Percentiles rank a stretch among this genome's conserved stretches.
Evolutionary conservation across 1,284 basidiomycete genomes (phyloP).

Genomic region (Ceratobasidium sp.): DNA sequence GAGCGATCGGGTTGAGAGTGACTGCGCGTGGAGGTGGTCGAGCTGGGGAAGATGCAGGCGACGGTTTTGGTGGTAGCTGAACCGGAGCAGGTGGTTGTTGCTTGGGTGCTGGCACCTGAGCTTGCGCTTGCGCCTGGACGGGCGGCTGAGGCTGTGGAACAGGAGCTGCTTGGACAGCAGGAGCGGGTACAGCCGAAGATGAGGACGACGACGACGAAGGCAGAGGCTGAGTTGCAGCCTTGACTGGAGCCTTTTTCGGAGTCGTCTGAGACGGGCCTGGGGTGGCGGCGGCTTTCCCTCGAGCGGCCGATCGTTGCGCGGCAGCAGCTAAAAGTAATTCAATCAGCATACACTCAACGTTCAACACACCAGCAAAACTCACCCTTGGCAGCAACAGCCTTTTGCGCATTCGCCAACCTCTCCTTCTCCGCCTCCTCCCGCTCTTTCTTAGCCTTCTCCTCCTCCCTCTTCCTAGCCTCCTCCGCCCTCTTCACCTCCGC

Average conservation of each 20-base stretch:
- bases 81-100: conserved; percentile 19
- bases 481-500: conserved; percentile 59
- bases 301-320: conserved; percentile 11
- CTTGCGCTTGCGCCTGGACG: conserved; percentile 8
- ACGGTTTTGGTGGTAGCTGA: conserved; percentile 26
- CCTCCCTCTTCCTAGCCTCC: conserved; percentile 55
- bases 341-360: conserved; percentile 10
- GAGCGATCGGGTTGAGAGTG: conserved; percentile 26
- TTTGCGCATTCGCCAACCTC: conserved; percentile 69
- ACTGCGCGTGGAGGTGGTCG: conserved; percentile 38
- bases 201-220: conserved; percentile 24
- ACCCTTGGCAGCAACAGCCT: conserved; percentile 50
- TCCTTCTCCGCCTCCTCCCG: conserved; percentile 70
- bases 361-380: conserved; percentile 13
- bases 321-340: background rate
- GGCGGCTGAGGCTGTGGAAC: conserved; percentile 6
- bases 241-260: conserved; percentile 36
- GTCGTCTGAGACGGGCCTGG: conserved; percentile 10
- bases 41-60: conserved; percentile 35
- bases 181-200: conserved; percentile 14
- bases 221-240: conserved; percentile 40
- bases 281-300: background rate
- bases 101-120: background rate
- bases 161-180: background rate
- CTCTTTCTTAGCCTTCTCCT: conserved; percentile 53